Evolutionary conservation across 495 filamentous ascomycete species (phyloP), one percentile per base, ranked within the genome.

Genomic region (Hyaloscypha finlandica): DNA sequence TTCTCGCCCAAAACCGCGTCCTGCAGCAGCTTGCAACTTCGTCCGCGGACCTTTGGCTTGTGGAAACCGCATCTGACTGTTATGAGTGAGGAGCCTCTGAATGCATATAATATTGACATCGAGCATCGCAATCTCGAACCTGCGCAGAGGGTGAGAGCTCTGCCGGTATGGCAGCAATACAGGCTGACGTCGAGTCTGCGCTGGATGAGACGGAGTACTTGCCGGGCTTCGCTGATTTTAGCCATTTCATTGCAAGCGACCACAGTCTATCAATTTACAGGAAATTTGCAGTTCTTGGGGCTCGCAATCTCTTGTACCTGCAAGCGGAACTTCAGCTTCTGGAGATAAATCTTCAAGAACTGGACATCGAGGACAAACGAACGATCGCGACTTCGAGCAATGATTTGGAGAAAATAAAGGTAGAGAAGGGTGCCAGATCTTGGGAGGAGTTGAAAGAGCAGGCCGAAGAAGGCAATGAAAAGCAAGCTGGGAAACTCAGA

Each of bases 251-350:
- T 22, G 64, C 56, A n/a, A 66, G 56, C 22, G 64, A 66, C 22
- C 3, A 32, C 11, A 32, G 32, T 32, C 61, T 63, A 29, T 64
- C 74, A 5, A 75, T 74, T 4, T 75, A 75, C 52, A 64, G 70
- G 2, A 57, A 57, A 6, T 76, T 76, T 35, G 64, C 57, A 11
- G 62, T 67, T 4, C 69, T 78, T 8, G 70, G 72, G 14, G 70
- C 72, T 6, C 70, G 71, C 31, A 75, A 72, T 66, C 60, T 78
- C 1, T 59, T 78, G 3, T 76, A 75, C 52, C 59, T 70, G 12
- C 73, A 78, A 65, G 71, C 73, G 4, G 74, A 78, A 59, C 56
- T 78, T 2, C 57, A 59, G 57, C n/a, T 59, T 6, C 8, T 59
- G 8, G 57, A 59, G n/a, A 31, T 16, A 9, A 29, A 37, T 14